phyloP scores from a whole-genome alignment of 257 asterid species.

The Rehmannia glutinosa region DNA sequence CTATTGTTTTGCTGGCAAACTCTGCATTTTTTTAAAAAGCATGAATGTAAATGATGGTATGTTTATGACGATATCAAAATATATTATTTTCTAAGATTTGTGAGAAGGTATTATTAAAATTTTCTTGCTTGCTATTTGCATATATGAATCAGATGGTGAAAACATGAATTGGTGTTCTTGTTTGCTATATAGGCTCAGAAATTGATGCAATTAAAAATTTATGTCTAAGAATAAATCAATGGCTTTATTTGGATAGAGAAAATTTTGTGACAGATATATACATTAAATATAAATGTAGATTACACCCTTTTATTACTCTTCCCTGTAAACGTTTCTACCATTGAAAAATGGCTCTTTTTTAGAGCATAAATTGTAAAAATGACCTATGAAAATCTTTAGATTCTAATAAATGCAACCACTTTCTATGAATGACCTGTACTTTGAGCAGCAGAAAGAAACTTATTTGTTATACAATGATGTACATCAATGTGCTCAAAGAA shows the following conservation, averaged over 20 bases:
- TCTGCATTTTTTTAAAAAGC: neutral
- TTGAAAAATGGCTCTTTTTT: conserved; percentile 35
- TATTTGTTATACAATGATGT: conserved; percentile 15
- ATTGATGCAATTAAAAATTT: neutral
- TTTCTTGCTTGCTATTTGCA: neutral
- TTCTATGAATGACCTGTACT: conserved; percentile 1
- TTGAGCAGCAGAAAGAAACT: conserved; percentile 17
- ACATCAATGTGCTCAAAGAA: conserved; percentile 12
- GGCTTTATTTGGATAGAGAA: neutral
- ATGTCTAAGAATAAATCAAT: neutral
- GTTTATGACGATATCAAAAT: neutral
- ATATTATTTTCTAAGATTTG: no score
- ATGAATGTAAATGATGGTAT: neutral
- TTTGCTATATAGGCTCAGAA: neutral
- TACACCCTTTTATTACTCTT: conserved; percentile 19
- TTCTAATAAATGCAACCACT: conserved; percentile 24
- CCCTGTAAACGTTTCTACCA: conserved; percentile 10
- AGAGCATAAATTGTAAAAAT: conserved; percentile 26
- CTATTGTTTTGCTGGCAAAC: neutral
- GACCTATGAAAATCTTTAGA: conserved; percentile 1
- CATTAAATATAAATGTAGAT: conserved; percentile 4
- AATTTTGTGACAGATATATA: neutral
- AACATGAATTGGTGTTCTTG: neutral
- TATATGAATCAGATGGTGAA: neutral
- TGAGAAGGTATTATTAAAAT: neutral